Evolutionary conservation across 2,329 filamentous ascomycete genomes (phyloP), one percentile per base, ranked within the genome.

Genomic region (Pseudocercospora eumusae): DNA sequence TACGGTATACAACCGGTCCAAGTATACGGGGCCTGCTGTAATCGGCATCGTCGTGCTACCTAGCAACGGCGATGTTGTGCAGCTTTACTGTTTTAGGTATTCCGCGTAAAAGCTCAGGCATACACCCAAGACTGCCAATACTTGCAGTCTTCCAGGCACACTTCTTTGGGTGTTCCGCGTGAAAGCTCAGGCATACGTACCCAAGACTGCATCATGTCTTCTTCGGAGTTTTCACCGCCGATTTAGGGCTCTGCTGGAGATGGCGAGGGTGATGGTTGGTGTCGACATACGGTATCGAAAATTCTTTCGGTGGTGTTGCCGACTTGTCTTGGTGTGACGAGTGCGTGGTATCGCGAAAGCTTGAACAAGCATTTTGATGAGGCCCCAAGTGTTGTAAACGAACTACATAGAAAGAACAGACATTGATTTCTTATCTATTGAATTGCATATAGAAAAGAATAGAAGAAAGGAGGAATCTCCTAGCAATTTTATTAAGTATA

Each of bases 71-170:
- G 25, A 13, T 20, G 36, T 44, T 18, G 47, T 31, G 28, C 28
- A 47, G 49, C 47, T 49, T 59, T 62, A 31, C 60, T 50, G 28
- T 10, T 36, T 20, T 56, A 20, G 53, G 53, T 40, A 31, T 33
- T n/a, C 49, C 49, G 49, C 25, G 49, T 28, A 15, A 8, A 40
- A 56, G 28, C 28, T 28, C 53, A 42, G 33, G 28, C 21, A 52
- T 36, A 33, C 20, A 33, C 20, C 52, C 52, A 55, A 55, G 52
- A 55, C 52, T 31, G 52, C 52, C 28, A 55, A 36, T 40, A 21
- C 25, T 28, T 33, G 27, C 15, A 18, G 18, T 13, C n/a, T 55
- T 55, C 52, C 40, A 18, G 52, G 27, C 50, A 36, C 25, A 31
- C 60, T 50, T n/a, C 11, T 36, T 20, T 56, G 11, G 53, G 53